These are phyloP conservation scores for Irpex sp. DNA, from an alignment of 1,284 basidiomycete genomes.

Conservation along the genomic window DNA sequence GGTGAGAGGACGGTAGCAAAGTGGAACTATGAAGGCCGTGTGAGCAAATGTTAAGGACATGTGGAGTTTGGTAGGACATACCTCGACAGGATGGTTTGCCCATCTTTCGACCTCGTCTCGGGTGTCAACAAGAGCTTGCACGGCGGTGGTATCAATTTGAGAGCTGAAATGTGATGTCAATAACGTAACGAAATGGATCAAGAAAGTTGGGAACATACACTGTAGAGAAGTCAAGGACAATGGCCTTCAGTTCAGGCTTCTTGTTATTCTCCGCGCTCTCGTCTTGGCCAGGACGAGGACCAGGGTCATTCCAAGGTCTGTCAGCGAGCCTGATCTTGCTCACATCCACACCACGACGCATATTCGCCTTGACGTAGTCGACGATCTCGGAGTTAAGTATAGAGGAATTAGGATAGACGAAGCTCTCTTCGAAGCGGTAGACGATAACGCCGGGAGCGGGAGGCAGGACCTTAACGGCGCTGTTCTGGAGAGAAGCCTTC, in stretches of 20 bases:
- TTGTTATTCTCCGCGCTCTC: conserved; percentile 51
- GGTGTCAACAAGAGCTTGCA: conserved; percentile 90
- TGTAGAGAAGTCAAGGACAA: conserved; percentile 89
- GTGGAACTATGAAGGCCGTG: conserved; percentile 58
- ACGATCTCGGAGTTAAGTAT: conserved; percentile 76
- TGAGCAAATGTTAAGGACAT: not conserved
- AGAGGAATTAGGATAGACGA: conserved; percentile 91
- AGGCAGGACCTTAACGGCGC: conserved; percentile 69
- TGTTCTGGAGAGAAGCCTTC: conserved; percentile 59
- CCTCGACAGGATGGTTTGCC: conserved; percentile 78
- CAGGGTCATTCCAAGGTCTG: conserved; percentile 95
- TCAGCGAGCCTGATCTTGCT: conserved; percentile 62
- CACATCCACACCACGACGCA: conserved; percentile 76
- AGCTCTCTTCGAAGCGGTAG: conserved; percentile 93
- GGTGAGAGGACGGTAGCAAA: conserved; percentile 88
- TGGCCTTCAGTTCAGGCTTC: conserved; percentile 74
- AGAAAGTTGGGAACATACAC: conserved; percentile 51
- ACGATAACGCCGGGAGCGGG: conserved; percentile 88
- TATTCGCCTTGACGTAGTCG: conserved; percentile 77
- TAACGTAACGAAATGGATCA: conserved; percentile 2
- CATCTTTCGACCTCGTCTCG: conserved; percentile 86
- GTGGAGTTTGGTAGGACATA: conserved; percentile 23
- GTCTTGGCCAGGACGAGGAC: conserved; percentile 51
- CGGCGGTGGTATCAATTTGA: conserved; percentile 83
- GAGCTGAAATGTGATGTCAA: conserved; percentile 38